Conservation (phyloP, 306 rosid species). For the Cajanus cajan region DNA sequence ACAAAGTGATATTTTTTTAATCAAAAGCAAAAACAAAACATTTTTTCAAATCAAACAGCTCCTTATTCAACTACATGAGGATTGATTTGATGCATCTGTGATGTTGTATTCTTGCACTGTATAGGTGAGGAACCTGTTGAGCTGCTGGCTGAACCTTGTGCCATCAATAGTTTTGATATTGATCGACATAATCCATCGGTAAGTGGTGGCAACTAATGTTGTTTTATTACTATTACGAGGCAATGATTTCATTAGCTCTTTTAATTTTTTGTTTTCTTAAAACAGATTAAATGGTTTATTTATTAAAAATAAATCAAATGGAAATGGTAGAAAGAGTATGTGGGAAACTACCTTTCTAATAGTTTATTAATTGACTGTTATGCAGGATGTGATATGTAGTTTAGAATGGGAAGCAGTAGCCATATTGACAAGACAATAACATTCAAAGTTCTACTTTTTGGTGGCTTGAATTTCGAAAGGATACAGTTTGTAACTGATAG, state of each 20-base stretch:
- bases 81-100: slow-evolving; percentile 15
- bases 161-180: slow-evolving; percentile 91
- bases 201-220: slow-evolving; percentile 35
- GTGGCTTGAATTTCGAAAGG: slow-evolving; percentile 14
- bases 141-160: slow-evolving; percentile 89
- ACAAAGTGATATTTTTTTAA: neutral
- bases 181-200: slow-evolving; percentile 78
- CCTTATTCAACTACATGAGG: neutral
- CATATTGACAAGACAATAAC: slow-evolving; percentile 60
- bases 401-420: slow-evolving; percentile 96
- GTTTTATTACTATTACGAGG: neutral
- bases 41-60: neutral
- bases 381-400: slow-evolving; percentile 84
- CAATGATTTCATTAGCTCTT: neutral
- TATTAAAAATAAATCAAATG: neutral
- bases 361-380: slow-evolving; percentile 23
- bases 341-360: neutral
- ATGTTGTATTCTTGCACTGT: slow-evolving; percentile 5
- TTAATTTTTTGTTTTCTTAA: neutral
- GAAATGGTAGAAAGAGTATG: neutral
- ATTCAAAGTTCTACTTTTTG: slow-evolving; percentile 4
- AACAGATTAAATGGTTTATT: neutral
- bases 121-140: slow-evolving; percentile 75
- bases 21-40: neutral
- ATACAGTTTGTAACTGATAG: slow-evolving; percentile 5